phyloP scores from a whole-genome alignment of 495 filamentous ascomycete species.

The Clavariopsis aquatica region DNA sequence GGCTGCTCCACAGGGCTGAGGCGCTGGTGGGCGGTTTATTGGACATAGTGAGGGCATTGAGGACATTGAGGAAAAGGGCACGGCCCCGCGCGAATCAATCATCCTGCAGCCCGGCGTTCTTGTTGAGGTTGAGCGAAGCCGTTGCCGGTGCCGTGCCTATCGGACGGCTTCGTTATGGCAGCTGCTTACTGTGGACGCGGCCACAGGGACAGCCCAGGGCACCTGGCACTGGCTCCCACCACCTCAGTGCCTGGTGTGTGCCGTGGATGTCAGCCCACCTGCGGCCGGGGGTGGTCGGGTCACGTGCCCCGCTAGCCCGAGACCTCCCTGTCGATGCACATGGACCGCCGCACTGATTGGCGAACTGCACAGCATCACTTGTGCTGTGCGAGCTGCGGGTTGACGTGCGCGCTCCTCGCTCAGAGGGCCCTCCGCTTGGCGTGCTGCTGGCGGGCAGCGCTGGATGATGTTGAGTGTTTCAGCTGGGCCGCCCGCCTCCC shows the following conservation, averaged over 20 bases:
- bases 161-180: background rate
- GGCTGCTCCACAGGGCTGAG: conserved; percentile 28
- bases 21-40: conserved; percentile 11
- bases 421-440: conserved; percentile 3
- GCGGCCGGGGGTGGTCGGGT: background rate
- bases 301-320: conserved; percentile 4
- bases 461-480: conserved; percentile 16
- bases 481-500: conserved; percentile 7
- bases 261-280: conserved; percentile 1
- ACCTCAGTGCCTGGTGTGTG: background rate
- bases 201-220: too few relatives aligned
- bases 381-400: conserved; percentile 17
- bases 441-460: background rate
- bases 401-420: conserved; percentile 19
- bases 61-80: background rate
- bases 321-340: background rate
- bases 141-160: background rate
- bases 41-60: conserved; percentile 3
- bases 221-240: background rate
- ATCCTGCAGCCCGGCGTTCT: background rate
- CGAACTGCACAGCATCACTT: conserved; percentile 6
- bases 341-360: conserved; percentile 9
- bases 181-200: too few relatives aligned
- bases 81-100: conserved; percentile 2
- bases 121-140: background rate